A percentile compares a stretch with the other conserved stretches of the same genome.
Evolutionary conservation across 169 alveolate species (phyloP).

Genomic region (Plasmodium cynomolgi): DNA sequence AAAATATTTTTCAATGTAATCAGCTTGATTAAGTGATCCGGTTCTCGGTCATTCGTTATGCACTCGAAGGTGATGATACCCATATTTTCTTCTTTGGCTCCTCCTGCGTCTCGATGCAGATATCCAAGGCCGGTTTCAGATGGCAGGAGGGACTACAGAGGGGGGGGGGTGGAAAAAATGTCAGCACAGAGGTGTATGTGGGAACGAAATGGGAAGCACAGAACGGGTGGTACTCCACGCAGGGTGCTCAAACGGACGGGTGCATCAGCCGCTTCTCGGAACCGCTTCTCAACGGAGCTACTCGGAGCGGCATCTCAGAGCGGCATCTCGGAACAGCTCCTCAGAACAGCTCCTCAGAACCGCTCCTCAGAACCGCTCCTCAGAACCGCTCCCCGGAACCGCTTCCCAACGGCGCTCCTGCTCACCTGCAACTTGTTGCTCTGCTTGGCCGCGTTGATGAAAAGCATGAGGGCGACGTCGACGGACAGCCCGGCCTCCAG

Average conservation of each 20-base stretch:
- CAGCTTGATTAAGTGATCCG: slow-evolving; percentile 89
- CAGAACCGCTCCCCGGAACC: too few relatives aligned
- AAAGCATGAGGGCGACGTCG: slow-evolving; percentile 48
- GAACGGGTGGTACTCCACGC: background rate
- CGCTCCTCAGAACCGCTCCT: too few relatives aligned
- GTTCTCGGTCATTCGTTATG: slow-evolving; percentile 93
- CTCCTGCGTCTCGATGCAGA: slow-evolving; percentile 93
- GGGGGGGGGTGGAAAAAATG: background rate
- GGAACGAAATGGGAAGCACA: background rate
- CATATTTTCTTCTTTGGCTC: slow-evolving; percentile 92
- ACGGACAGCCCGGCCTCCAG: slow-evolving; percentile 47
- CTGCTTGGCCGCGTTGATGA: slow-evolving; percentile 51
- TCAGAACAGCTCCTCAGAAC: too few relatives aligned
- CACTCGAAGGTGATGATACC: slow-evolving; percentile 93
- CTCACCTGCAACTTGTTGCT: slow-evolving; percentile 54
- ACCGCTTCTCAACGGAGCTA: background rate
- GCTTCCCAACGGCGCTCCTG: background rate
- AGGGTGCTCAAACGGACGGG: background rate
- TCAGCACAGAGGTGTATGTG: background rate
- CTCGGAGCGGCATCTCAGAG: too few relatives aligned
- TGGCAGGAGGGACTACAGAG: slow-evolving; percentile 83
- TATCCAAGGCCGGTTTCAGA: slow-evolving; percentile 94
- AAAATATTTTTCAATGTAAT: slow-evolving; percentile 95
- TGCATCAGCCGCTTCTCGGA: background rate
- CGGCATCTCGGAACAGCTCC: too few relatives aligned